Percentiles rank a stretch among this genome's conserved stretches.
Conservation (phyloP, 495 filamentous ascomycete genomes). For the Barbatosphaeria neglecta region DNA sequence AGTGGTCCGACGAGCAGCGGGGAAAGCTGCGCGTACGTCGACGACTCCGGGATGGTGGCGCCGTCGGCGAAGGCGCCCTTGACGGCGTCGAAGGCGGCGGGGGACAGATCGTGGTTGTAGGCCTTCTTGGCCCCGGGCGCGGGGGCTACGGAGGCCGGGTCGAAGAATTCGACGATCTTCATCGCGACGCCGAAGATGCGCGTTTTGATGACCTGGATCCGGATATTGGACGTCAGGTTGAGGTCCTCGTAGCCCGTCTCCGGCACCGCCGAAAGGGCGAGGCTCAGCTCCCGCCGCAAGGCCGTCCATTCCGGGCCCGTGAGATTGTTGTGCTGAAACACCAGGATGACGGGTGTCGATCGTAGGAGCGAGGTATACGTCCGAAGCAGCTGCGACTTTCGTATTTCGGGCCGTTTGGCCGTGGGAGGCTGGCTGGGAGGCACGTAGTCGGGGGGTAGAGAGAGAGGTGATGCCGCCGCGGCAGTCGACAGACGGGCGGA, state of each 20-base stretch:
- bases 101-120: constrained; percentile 65
- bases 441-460: constrained; percentile 41
- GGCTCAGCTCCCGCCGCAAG: constrained; percentile 67
- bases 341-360: constrained; percentile 73
- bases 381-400: constrained; percentile 90
- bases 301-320: constrained; percentile 77
- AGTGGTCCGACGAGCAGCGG: constrained; percentile 72
- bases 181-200: constrained; percentile 78
- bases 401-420: constrained; percentile 69
- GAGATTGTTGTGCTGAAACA: constrained; percentile 97
- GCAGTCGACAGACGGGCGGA: constrained; percentile 10
- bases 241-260: constrained; percentile 5
- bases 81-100: constrained; percentile 51
- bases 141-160: constrained; percentile 34
- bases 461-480: constrained; percentile 31
- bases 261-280: constrained; percentile 52
- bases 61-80: constrained; percentile 34
- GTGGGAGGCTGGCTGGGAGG: constrained; percentile 78
- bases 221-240: constrained; percentile 40
- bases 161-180: constrained; percentile 76
- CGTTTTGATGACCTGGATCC: constrained; percentile 74
- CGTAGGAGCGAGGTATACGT: constrained; percentile 88
- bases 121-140: constrained; percentile 29
- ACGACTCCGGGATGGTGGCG: constrained; percentile 23
- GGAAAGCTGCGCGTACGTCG: constrained; percentile 45